Conservation (phyloP, 441 rosid species). For the Erysimum pusillum region DNA sequence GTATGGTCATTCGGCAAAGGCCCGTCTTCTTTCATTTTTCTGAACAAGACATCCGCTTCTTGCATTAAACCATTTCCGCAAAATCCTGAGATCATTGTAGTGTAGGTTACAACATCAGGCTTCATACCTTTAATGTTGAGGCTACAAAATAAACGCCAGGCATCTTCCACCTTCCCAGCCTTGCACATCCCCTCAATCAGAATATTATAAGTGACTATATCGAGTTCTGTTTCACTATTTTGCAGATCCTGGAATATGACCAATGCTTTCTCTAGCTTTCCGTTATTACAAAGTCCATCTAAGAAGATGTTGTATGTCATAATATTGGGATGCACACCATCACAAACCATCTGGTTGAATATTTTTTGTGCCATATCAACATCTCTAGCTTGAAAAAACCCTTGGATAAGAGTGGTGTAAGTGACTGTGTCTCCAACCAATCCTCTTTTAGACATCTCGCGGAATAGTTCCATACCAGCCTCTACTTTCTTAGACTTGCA, state of each 20-base stretch:
- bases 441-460: constrained; percentile 27
- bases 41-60: constrained; percentile 38
- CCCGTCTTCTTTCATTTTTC: background rate
- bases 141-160: constrained; percentile 18
- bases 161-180: constrained; percentile 31
- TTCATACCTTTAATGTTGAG: constrained; percentile 20
- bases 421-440: constrained; percentile 13
- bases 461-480: constrained; percentile 22
- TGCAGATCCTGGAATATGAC: constrained; percentile 5
- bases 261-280: constrained; percentile 11
- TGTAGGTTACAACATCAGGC: constrained; percentile 20
- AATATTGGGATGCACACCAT: constrained; percentile 3
- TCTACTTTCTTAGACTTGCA: background rate
- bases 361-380: constrained; percentile 20
- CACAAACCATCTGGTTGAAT: constrained; percentile 23
- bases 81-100: constrained; percentile 30
- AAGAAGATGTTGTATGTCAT: constrained; percentile 32
- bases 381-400: constrained; percentile 18
- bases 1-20: background rate
- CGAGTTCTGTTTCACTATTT: constrained; percentile 11
- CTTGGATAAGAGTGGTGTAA: constrained; percentile 32
- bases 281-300: constrained; percentile 35
- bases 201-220: constrained; percentile 7
- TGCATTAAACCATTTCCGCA: background rate
- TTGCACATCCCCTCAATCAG: constrained; percentile 46